These are phyloP conservation scores for Physocladia obscura DNA, from an alignment of 192 early-diverging fungal genomes.

Conservation along the genomic window DNA sequence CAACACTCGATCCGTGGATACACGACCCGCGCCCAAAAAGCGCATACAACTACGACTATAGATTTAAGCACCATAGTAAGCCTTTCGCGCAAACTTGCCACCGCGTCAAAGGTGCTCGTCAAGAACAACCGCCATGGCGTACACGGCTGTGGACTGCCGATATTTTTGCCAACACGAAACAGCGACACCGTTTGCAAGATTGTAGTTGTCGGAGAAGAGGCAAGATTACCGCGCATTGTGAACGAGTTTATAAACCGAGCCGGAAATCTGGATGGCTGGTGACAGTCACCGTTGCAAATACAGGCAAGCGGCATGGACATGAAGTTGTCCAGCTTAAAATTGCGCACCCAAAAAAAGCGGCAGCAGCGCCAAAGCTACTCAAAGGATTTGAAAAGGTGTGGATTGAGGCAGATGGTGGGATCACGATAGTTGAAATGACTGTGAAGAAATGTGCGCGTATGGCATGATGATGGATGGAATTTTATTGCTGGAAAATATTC, in stretches of 20 bases:
- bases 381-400: slow-evolving; percentile 41
- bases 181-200: too few relatives aligned
- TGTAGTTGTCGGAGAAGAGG: slow-evolving; percentile 48
- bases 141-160: slow-evolving; percentile 43
- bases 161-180: slow-evolving; percentile 11
- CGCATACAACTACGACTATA: slow-evolving; percentile 27
- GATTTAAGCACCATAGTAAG: slow-evolving; percentile 36
- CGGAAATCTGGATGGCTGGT: too few relatives aligned
- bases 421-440: too few relatives aligned
- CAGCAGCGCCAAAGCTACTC: slow-evolving; percentile 35
- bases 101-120: slow-evolving; percentile 46
- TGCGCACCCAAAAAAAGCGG: slow-evolving; percentile 27
- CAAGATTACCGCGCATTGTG: slow-evolving; percentile 27
- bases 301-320: slow-evolving; percentile 31
- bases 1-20: too few relatives aligned
- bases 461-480: too few relatives aligned
- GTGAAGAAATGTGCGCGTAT: too few relatives aligned
- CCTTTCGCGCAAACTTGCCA: slow-evolving; percentile 47
- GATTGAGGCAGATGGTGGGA: slow-evolving; percentile 38
- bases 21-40: not conserved
- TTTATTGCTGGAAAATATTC: too few relatives aligned
- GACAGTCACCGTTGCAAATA: slow-evolving; percentile 44
- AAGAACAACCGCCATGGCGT: slow-evolving; percentile 52
- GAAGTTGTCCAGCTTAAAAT: slow-evolving; percentile 54
- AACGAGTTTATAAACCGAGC: not conserved